Percentiles rank a stretch among this genome's conserved stretches.
Conservation (phyloP, 75 land plant genomes). For the Cryptomeria japonica region DNA sequence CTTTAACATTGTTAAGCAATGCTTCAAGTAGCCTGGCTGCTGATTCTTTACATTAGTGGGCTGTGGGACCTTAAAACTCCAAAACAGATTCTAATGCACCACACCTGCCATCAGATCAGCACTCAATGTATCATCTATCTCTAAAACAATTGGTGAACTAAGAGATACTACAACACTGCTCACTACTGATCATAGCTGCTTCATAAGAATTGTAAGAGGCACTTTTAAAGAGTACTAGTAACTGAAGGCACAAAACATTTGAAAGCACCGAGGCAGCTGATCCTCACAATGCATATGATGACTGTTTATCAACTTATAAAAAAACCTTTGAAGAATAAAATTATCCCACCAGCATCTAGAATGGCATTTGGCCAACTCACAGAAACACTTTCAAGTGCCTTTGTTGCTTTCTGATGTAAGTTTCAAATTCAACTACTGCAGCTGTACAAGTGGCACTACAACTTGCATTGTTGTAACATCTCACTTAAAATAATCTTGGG, state of each 20-base stretch:
- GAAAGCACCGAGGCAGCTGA: conserved; percentile 83
- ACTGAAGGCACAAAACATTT: conserved; percentile 63
- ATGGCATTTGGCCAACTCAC: conserved; percentile 91
- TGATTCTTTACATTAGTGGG: conserved; percentile 90
- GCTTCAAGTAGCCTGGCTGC: conserved; percentile 81
- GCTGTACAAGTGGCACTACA: conserved; percentile 79
- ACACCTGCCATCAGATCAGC: conserved; percentile 80
- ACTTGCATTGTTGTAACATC: conserved; percentile 75
- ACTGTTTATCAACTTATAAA: conserved; percentile 79
- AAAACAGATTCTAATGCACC: conserved; percentile 88
- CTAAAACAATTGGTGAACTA: conserved; percentile 67
- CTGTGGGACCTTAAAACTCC: conserved; percentile 74
- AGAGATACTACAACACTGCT: conserved; percentile 69
- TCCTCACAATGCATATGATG: conserved; percentile 87
- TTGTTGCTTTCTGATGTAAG: conserved; percentile 88
- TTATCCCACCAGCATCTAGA: conserved; percentile 88
- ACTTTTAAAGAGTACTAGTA: conserved; percentile 71
- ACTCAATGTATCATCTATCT: conserved; percentile 68
- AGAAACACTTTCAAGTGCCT: conserved; percentile 79
- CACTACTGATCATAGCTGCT: conserved; percentile 64
- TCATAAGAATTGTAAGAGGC: conserved; percentile 78
- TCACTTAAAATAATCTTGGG: conserved; percentile 82
- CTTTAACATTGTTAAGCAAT: conserved; percentile 75
- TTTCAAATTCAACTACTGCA: conserved; percentile 67
- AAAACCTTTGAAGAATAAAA: conserved; percentile 81